phyloP scores from a whole-genome alignment of 805 yeast genomes.

The Jamesozyma spencerorum region DNA sequence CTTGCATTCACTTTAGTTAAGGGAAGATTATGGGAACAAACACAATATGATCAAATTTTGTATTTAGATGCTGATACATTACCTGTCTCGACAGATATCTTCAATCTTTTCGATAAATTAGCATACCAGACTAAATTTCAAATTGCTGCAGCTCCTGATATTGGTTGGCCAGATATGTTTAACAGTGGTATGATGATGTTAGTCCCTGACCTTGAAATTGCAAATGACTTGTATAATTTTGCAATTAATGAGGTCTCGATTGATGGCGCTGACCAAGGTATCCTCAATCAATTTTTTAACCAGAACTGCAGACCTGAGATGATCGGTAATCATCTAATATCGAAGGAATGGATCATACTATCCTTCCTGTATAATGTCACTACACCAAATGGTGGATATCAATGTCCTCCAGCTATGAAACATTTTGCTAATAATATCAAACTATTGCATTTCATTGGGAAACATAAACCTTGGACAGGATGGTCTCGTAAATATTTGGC shows the following conservation, averaged over 20 bases:
- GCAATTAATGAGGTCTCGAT: constrained; percentile 34
- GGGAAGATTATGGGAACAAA: constrained; percentile 40
- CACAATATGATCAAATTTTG: constrained; percentile 37
- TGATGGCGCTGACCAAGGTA: constrained; percentile 92
- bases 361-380: constrained; percentile 86
- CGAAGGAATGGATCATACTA: constrained; percentile 50
- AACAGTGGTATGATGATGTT: constrained; percentile 68
- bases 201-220: constrained; percentile 41
- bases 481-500: constrained; percentile 6
- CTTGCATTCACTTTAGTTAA: constrained; percentile 43
- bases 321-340: background rate
- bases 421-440: constrained; percentile 39
- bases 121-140: constrained; percentile 19
- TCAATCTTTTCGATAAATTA: constrained; percentile 17
- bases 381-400: constrained; percentile 50
- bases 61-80: constrained; percentile 61
- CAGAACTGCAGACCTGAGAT: constrained; percentile 14
- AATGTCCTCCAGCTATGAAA: constrained; percentile 60
- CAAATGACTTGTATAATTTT: constrained; percentile 32
- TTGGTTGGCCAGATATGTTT: constrained; percentile 90
- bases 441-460: constrained; percentile 61
- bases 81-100: constrained; percentile 30
- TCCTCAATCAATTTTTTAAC: constrained; percentile 64
- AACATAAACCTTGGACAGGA: constrained; percentile 46
- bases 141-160: constrained; percentile 58